Conservation (phyloP, 2,329 filamentous ascomycete species). For the Remersonia thermophila region DNA sequence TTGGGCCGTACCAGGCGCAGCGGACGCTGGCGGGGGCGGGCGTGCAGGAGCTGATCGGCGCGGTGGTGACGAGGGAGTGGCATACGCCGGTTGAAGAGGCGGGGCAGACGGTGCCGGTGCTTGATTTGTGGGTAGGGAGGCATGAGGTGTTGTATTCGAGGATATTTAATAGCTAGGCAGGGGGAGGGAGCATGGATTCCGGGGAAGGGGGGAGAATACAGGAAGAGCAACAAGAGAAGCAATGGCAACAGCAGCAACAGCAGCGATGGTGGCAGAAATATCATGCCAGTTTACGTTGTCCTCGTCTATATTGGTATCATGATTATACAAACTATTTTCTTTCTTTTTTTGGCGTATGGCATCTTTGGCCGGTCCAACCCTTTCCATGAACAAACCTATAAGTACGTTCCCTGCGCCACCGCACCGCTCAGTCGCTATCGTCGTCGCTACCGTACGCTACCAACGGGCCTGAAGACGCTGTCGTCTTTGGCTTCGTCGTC, state of each 20-base stretch:
- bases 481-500: slow-evolving; percentile 40
- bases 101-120: slow-evolving; percentile 61
- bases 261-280: slow-evolving; percentile 1
- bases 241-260: slow-evolving; percentile 6
- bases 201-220: no score
- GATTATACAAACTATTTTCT: no score
- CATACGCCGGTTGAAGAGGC: slow-evolving; percentile 48
- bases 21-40: slow-evolving; percentile 51
- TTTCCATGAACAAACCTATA: no score
- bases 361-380: no score
- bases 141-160: slow-evolving; percentile 75
- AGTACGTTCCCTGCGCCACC: no score
- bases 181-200: no score
- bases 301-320: not conserved
- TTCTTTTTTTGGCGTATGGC: no score
- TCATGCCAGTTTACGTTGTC: slow-evolving; percentile 1
- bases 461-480: slow-evolving; percentile 52
- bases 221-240: no score
- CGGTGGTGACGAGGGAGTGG: slow-evolving; percentile 49
- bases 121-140: slow-evolving; percentile 74
- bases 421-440: not conserved
- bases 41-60: slow-evolving; percentile 45
- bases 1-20: slow-evolving; percentile 73
- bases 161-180: slow-evolving; percentile 65
- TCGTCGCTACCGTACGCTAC: slow-evolving; percentile 72